These are phyloP conservation scores for Penicillium sp. DNA, from an alignment of 2,329 filamentous ascomycete genomes.

Conservation along the genomic window DNA sequence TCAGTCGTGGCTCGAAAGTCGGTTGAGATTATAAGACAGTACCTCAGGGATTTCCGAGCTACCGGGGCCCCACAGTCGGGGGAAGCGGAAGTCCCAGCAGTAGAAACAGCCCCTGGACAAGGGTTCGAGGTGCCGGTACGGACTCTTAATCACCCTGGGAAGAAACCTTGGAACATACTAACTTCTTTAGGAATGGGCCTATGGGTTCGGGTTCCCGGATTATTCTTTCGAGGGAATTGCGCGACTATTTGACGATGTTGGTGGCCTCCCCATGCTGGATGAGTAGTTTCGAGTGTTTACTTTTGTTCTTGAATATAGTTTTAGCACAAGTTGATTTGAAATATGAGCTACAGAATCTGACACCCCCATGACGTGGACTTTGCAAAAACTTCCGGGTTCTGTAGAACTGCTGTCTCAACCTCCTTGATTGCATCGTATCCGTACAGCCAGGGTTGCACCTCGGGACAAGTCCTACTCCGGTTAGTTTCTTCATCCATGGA, in stretches of 20 bases:
- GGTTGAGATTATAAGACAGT: conserved; percentile 38
- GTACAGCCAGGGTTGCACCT: conserved; percentile 65
- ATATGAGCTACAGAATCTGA: background rate
- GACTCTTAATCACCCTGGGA: background rate
- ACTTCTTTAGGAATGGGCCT: conserved; percentile 32
- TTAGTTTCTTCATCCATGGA: background rate
- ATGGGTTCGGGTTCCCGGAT: conserved; percentile 40
- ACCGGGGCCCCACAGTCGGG: conserved; percentile 11
- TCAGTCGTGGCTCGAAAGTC: conserved; percentile 44
- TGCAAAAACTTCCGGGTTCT: background rate
- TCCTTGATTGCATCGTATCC: conserved; percentile 64
- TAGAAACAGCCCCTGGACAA: conserved; percentile 4
- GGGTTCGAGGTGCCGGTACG: conserved; percentile 33
- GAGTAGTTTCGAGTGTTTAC: conserved; percentile 10
- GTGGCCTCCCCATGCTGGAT: conserved; percentile 33
- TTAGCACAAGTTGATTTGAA: background rate
- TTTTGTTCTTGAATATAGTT: background rate
- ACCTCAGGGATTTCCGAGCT: conserved; percentile 32
- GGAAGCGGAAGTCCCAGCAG: conserved; percentile 1
- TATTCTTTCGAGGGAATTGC: conserved; percentile 41
- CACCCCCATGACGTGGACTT: background rate
- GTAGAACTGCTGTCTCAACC: conserved; percentile 45
- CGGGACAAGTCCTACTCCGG: conserved; percentile 55
- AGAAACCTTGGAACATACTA: background rate
- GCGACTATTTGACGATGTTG: conserved; percentile 37